Evolutionary conservation across 768 basidiomycete genomes (phyloP).

Genomic region (Termitomyces sp.): DNA sequence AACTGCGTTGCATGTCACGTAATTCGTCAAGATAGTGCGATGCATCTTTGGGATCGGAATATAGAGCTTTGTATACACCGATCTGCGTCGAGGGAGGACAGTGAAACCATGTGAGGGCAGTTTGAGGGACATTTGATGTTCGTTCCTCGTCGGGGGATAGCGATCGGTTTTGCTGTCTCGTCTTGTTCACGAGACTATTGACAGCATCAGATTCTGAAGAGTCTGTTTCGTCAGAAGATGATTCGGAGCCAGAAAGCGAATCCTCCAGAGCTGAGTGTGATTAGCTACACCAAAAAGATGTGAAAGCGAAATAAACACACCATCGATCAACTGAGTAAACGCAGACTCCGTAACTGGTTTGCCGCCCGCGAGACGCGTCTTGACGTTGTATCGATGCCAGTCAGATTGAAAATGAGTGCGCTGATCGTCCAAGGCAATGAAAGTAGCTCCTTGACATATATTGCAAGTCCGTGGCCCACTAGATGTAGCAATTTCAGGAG

Average conservation of each 20-base stretch:
- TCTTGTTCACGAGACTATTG: slow-evolving; percentile 57
- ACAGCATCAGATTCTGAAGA: slow-evolving; percentile 63
- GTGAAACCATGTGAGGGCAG: slow-evolving; percentile 88
- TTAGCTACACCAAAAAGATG: not conserved
- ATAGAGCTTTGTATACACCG: slow-evolving; percentile 77
- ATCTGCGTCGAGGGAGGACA: slow-evolving; percentile 84
- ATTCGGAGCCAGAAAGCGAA: slow-evolving; percentile 90
- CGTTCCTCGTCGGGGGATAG: slow-evolving; percentile 36
- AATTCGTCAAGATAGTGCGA: slow-evolving; percentile 55
- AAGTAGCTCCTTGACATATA: slow-evolving; percentile 63
- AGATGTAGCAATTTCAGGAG: slow-evolving; percentile 22
- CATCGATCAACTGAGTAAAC: slow-evolving; percentile 77
- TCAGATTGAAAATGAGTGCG: slow-evolving; percentile 86
- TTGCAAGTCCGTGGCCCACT: slow-evolving; percentile 56
- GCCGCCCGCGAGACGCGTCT: slow-evolving; percentile 63
- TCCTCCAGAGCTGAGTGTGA: slow-evolving; percentile 61
- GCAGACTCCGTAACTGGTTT: slow-evolving; percentile 59
- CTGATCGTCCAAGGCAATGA: slow-evolving; percentile 76
- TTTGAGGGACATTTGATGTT: slow-evolving; percentile 33
- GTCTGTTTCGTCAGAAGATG: slow-evolving; percentile 51
- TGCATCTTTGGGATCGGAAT: slow-evolving; percentile 44
- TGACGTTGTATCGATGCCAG: slow-evolving; percentile 98
- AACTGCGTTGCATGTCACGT: slow-evolving; percentile 52
- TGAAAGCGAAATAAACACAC: slow-evolving; percentile 33
- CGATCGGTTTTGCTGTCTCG: slow-evolving; percentile 41